A percentile compares a stretch with the other conserved stretches of the same genome.
Conservation (phyloP, 169 alveolate genomes). For the Cryptosporidium meleagridis region DNA sequence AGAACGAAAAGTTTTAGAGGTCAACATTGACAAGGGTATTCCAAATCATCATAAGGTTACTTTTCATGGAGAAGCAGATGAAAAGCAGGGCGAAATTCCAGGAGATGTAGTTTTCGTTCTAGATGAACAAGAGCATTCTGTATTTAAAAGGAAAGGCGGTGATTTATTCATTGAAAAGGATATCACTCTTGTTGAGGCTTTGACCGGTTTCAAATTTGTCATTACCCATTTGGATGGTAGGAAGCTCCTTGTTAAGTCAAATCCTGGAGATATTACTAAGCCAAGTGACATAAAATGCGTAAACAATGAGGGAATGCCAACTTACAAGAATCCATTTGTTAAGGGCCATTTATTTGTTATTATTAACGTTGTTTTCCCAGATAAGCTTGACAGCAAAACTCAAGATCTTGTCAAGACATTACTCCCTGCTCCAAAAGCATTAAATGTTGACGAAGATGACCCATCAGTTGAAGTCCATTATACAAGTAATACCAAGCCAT, state of each 20-base stretch:
- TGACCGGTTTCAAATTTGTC: slow-evolving; percentile 93
- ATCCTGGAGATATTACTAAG: slow-evolving; percentile 89
- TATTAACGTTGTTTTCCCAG: slow-evolving; percentile 95
- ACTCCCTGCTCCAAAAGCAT: slow-evolving; percentile 60
- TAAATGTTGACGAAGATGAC: slow-evolving; percentile 47
- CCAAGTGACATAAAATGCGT: slow-evolving; percentile 92
- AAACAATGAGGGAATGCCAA: slow-evolving; percentile 96
- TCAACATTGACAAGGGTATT: slow-evolving; percentile 94
- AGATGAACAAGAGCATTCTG: slow-evolving; percentile 89
- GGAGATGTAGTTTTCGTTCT: slow-evolving; percentile 93
- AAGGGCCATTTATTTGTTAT: slow-evolving; percentile 94
- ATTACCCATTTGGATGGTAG: slow-evolving; percentile 95
- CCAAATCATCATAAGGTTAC: slow-evolving; percentile 94
- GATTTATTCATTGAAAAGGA: slow-evolving; percentile 91
- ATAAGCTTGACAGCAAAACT: slow-evolving; percentile 45
- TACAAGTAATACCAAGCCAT: slow-evolving; percentile 67
- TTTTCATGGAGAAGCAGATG: slow-evolving; percentile 96
- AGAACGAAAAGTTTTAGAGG: slow-evolving; percentile 92
- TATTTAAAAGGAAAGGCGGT: slow-evolving; percentile 93
- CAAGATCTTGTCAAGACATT: slow-evolving; percentile 41
- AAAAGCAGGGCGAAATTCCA: slow-evolving; percentile 93
- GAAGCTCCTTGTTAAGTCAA: slow-evolving; percentile 84
- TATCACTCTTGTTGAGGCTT: slow-evolving; percentile 93
- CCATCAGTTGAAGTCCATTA: slow-evolving; percentile 68
- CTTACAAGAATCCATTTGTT: slow-evolving; percentile 91